Percentiles rank a stretch among this genome's conserved stretches.
Evolutionary conservation across 208 protist genomes (phyloP).

Genomic region (Wallacemonas sp.): DNA sequence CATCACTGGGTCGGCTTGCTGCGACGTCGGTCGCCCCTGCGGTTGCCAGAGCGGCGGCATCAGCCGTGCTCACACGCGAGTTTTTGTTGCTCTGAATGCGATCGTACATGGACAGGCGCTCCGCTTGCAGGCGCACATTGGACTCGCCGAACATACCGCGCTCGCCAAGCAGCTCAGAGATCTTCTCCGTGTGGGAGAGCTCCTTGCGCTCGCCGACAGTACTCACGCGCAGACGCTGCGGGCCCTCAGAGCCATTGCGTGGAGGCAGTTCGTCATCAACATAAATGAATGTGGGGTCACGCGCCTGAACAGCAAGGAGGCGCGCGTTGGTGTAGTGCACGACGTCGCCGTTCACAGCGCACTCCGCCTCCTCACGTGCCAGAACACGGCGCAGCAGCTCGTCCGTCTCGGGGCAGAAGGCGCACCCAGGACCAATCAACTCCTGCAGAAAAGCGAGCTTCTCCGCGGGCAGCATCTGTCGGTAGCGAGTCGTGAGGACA

Average conservation of each 20-base stretch:
- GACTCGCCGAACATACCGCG: conserved; percentile 21
- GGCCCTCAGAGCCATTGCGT: background rate
- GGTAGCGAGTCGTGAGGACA: conserved; percentile 47
- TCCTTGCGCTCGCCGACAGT: conserved; percentile 28
- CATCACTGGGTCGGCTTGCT: too few species aligned
- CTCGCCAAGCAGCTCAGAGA: conserved; percentile 15
- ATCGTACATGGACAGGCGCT: conserved; percentile 27
- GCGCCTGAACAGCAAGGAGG: conserved; percentile 44
- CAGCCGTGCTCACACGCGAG: background rate
- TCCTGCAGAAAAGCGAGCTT: conserved; percentile 54
- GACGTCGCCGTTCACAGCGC: conserved; percentile 8
- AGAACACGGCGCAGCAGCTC: conserved; percentile 15
- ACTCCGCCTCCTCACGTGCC: conserved; percentile 21
- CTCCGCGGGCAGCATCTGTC: conserved; percentile 49
- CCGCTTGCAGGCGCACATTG: conserved; percentile 14
- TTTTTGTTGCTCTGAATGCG: conserved; percentile 12
- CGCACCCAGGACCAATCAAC: conserved; percentile 16
- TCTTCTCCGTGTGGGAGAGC: conserved; percentile 25
- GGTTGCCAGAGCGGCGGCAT: background rate
- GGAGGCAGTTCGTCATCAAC: background rate
- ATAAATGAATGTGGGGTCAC: conserved; percentile 50
- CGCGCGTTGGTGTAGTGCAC: conserved; percentile 35
- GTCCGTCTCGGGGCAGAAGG: background rate
- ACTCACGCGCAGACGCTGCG: conserved; percentile 14
- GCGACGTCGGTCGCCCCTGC: too few species aligned